A percentile compares a stretch with the other conserved stretches of the same genome.
Conservation (phyloP, 176 grass and related monocot genomes). For the Tuctoria greenei region DNA sequence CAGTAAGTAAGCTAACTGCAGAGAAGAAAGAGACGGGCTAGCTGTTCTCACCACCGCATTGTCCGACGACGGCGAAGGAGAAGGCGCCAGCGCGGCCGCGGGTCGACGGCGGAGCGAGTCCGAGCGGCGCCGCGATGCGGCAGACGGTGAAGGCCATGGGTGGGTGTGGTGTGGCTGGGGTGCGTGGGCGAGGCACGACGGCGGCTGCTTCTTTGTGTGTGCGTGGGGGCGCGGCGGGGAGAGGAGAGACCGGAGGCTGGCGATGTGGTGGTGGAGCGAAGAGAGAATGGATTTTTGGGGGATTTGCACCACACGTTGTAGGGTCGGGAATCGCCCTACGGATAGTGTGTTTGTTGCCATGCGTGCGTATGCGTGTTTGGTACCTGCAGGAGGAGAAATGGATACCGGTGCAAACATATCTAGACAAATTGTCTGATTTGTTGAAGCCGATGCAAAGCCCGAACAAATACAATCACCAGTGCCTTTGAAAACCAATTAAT, state of each 20-base stretch:
- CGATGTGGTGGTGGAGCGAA: conserved; percentile 23
- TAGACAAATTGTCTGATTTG: too few relatives aligned
- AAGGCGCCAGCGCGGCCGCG: neutral
- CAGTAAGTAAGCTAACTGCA: too few relatives aligned
- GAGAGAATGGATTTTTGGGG: conserved; percentile 6
- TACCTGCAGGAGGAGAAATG: too few relatives aligned
- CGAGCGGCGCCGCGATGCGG: conserved; percentile 37
- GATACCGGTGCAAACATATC: too few relatives aligned
- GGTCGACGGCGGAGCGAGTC: neutral
- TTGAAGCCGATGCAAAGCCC: too few relatives aligned
- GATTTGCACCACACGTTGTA: conserved; percentile 45
- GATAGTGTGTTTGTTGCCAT: conserved; percentile 19
- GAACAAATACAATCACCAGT: too few relatives aligned
- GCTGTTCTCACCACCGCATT: conserved; percentile 20
- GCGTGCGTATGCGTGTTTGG: too few relatives aligned
- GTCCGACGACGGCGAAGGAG: neutral
- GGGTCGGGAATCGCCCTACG: conserved; percentile 17
- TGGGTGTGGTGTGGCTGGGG: too few relatives aligned
- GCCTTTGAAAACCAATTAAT: too few relatives aligned
- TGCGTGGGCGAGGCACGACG: neutral
- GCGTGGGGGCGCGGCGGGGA: neutral
- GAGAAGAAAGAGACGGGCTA: neutral
- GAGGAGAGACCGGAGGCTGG: neutral
- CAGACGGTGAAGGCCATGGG: neutral
- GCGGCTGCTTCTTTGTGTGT: neutral